Conservation (phyloP, 257 asterid genomes). For the Solanum medicagineum region DNA sequence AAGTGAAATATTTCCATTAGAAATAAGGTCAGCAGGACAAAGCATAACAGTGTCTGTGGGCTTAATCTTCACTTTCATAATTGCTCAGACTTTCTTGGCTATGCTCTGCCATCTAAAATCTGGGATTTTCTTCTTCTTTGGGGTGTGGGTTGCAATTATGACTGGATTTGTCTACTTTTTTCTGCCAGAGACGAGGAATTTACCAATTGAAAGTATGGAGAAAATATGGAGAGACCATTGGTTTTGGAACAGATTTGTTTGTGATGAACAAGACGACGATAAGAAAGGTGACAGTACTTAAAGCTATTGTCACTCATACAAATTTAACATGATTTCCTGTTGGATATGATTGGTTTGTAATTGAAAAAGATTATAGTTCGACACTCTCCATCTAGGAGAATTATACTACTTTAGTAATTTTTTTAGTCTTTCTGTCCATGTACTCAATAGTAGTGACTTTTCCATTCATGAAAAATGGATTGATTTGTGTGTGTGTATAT, state of each 20-base stretch:
- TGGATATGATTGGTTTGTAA: not conserved
- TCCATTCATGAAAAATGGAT: not conserved
- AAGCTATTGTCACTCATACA: not conserved
- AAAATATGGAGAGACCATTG: constrained; percentile 31
- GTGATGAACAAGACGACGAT: not conserved
- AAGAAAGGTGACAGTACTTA: not conserved
- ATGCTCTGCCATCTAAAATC: constrained; percentile 41
- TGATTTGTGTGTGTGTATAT: not conserved
- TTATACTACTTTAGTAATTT: not conserved
- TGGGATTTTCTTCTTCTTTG: constrained; percentile 40
- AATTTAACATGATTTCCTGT: not conserved
- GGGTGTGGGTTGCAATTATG: constrained; percentile 40
- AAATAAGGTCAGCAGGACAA: constrained; percentile 44
- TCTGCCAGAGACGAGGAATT: constrained; percentile 36
- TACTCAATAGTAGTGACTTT: not conserved
- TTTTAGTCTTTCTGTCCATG: not conserved
- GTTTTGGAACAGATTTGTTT: constrained; percentile 25
- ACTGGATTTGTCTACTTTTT: constrained; percentile 18
- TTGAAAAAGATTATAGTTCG: not conserved
- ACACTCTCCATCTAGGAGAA: not conserved
- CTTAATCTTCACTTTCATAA: constrained; percentile 22
- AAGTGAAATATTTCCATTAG: constrained; percentile 44
- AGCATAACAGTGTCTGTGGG: constrained; percentile 25
- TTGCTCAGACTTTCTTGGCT: constrained; percentile 31
- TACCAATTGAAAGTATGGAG: constrained; percentile 39